Conservation (phyloP, 108 stramenopile species). For the Cyclostephanos tholiformis region DNA sequence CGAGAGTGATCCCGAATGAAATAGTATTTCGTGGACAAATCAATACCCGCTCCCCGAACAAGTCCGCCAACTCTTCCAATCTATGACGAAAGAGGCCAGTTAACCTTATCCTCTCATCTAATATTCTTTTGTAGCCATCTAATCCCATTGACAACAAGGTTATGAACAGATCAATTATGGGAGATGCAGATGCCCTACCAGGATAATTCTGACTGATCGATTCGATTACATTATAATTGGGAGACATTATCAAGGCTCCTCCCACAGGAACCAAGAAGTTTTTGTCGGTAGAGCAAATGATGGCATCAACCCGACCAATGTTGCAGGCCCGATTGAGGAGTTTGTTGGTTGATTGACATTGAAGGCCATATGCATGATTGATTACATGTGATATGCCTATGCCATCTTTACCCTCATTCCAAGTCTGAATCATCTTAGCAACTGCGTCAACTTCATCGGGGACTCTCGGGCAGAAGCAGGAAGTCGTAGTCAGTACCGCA, state of each 20-base stretch:
- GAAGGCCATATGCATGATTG: constrained; percentile 99
- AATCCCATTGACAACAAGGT: constrained; percentile 95
- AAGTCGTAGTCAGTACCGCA: constrained; percentile 94
- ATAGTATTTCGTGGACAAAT: constrained; percentile 90
- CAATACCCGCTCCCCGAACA: constrained; percentile 87
- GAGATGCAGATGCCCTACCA: constrained; percentile 94
- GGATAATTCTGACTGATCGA: constrained; percentile 93
- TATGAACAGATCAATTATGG: constrained; percentile 95
- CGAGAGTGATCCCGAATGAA: constrained; percentile 93
- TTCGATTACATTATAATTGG: constrained; percentile 69
- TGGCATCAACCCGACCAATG: constrained; percentile 95
- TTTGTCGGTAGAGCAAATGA: constrained; percentile 98
- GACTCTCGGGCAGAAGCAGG: constrained; percentile 97
- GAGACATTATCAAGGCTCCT: constrained; percentile 89
- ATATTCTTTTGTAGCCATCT: constrained; percentile 72
- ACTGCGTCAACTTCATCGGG: constrained; percentile 92
- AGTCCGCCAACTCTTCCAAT: constrained; percentile 66
- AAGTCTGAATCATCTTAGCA: constrained; percentile 77
- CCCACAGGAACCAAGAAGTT: constrained; percentile 99
- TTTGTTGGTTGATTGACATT: constrained; percentile 81
- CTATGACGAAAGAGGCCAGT: constrained; percentile 53
- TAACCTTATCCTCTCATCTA: constrained; percentile 64
- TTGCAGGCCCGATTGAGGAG: constrained; percentile 83
- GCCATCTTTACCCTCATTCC: constrained; percentile 30
- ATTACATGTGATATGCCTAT: constrained; percentile 87